Evolutionary conservation across 2,329 filamentous ascomycete species (phyloP).

Genomic region (Talaromyces rugulosus): DNA sequence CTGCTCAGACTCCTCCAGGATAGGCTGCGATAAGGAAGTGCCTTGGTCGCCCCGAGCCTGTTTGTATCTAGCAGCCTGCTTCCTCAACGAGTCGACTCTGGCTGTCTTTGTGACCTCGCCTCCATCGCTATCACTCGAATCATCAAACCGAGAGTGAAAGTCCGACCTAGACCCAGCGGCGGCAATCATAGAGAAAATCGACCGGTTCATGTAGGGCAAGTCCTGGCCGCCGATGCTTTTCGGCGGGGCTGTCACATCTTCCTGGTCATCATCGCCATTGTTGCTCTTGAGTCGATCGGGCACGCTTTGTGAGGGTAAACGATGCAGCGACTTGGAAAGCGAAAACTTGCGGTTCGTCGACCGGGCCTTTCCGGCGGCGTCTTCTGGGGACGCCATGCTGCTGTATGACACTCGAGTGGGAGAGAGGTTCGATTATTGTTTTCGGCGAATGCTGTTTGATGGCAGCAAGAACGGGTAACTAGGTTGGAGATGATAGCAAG

Average conservation of each 20-base stretch:
- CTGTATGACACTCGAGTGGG: neutral
- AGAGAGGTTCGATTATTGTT: neutral
- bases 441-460: neutral
- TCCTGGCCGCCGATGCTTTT: conserved; percentile 37
- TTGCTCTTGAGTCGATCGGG: conserved; percentile 54
- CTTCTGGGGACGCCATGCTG: conserved; percentile 39
- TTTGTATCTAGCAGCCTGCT: conserved; percentile 11
- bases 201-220: conserved; percentile 78
- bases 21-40: conserved; percentile 2
- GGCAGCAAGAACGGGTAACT: neutral
- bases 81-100: conserved; percentile 13
- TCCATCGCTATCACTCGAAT: conserved; percentile 74
- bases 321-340: conserved; percentile 38
- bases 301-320: conserved; percentile 47
- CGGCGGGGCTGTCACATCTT: conserved; percentile 58
- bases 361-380: conserved; percentile 36
- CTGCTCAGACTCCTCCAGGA: conserved; percentile 8
- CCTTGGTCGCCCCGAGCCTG: conserved; percentile 7
- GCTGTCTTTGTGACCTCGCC: conserved; percentile 30
- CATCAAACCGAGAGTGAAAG: conserved; percentile 76
- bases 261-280: conserved; percentile 50
- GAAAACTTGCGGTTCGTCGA: conserved; percentile 38
- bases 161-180: conserved; percentile 79
- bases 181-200: conserved; percentile 87
- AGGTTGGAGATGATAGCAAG: neutral